Percentiles rank a stretch among this genome's conserved stretches.
Conservation (phyloP, 371 early-diverging fungal genomes). For the Rhizopus stolonifer region DNA sequence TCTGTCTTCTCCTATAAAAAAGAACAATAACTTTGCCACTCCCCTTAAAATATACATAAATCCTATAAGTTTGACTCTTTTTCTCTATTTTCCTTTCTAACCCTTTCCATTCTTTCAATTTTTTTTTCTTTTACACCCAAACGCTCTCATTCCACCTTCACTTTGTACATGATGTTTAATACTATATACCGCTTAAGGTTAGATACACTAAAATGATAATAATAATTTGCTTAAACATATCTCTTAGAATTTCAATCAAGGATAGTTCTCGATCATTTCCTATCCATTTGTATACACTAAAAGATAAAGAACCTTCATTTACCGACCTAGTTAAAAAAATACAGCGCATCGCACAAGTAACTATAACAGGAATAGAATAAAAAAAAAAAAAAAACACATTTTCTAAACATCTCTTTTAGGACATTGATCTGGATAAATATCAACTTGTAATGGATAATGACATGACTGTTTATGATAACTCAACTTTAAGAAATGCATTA, state of each 20-base stretch:
- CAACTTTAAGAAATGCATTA: conserved; percentile 30
- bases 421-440: conserved; percentile 32
- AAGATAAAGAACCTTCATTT: conserved; percentile 36
- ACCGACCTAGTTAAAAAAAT: conserved; percentile 36
- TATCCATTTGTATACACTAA: conserved; percentile 34
- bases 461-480: conserved; percentile 28
- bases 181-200: conserved; percentile 22
- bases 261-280: conserved; percentile 30
- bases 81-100: background rate
- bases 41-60: background rate
- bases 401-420: conserved; percentile 13
- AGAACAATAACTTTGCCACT: conserved; percentile 6
- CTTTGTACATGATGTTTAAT: conserved; percentile 12
- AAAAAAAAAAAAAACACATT: background rate
- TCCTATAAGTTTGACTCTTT: background rate
- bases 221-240: background rate
- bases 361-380: too few species aligned
- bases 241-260: conserved; percentile 31
- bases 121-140: too few species aligned
- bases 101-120: conserved; percentile 19
- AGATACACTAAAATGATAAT: background rate
- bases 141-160: too few species aligned
- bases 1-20: background rate
- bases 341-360: conserved; percentile 27
- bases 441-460: conserved; percentile 20